Evolutionary conservation across 2,329 filamentous ascomycete genomes (phyloP), one percentile per base, ranked within the genome.

Genomic region (Sporothrix sp.): DNA sequence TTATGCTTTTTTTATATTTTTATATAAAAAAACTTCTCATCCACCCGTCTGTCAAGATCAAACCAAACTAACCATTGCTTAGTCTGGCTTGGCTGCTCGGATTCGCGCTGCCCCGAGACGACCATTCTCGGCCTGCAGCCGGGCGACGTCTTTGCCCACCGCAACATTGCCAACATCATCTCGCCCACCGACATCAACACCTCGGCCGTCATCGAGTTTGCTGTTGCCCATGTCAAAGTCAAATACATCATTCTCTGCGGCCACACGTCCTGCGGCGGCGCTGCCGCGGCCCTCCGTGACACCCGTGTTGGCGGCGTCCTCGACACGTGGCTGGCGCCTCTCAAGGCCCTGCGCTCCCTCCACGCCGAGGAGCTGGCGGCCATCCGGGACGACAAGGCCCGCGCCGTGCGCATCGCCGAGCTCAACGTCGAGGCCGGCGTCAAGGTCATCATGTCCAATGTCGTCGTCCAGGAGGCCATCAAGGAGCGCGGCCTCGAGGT

Each of bases 101-200:
- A 94, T 71, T 87, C 83, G 35, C 85, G 88, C 57, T 83, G 87
- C 58, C 87, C 88, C 1, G 88, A 93, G 67, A 91, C 86, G 5
- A 88, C 82, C 44, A 76, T 95, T 61, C 76, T 90, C 25, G 82
- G 84, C 61, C 75, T 88, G 52, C 76, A 87, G 61, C 86, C 87
- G 3, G 87, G 88, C 53, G 87, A 94, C 60, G 82, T 94, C 58
- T 94, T 94, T 65, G 84, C 88, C 48, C 87, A 94, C 72, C 85
- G 88, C 64, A 94, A 94, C 72, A 90, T 95, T 65, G 87, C 86
- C 67, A 94, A 94, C 71, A 79, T 91, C 61, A 70, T 94, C 56
- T 80, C 81, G 52, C 71, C 81, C 18, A 81, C 80, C 59, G 88
- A 95, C 65, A 77, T 91, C 65, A 87, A 80, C 69, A 81, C 82